Evolutionary conservation across 1,284 basidiomycete species (phyloP).

Genomic region (Testicularia cyperi): DNA sequence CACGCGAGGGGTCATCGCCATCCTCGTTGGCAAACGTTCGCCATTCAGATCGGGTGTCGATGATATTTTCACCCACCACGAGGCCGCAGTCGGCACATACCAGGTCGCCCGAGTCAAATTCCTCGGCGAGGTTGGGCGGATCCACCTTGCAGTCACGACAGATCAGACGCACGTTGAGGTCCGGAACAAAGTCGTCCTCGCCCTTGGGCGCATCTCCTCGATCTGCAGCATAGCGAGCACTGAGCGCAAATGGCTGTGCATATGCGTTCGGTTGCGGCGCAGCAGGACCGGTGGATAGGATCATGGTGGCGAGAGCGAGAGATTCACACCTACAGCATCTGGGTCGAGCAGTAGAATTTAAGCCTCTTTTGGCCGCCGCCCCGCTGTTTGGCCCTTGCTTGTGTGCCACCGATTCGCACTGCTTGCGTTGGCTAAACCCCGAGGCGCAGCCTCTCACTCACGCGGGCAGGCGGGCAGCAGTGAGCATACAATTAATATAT

Average conservation of each 20-base stretch:
- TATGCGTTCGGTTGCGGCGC: slow-evolving; percentile 25
- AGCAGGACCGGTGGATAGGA: no score
- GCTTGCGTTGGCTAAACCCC: no score
- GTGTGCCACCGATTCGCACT: no score
- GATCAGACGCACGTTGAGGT: slow-evolving; percentile 53
- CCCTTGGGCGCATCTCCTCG: slow-evolving; percentile 44
- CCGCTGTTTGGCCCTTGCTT: background rate
- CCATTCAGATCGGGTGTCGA: slow-evolving; percentile 95
- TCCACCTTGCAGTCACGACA: slow-evolving; percentile 93
- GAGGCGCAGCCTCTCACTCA: no score
- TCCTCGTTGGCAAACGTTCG: slow-evolving; percentile 97
- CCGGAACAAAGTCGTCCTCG: slow-evolving; percentile 52
- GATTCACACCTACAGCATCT: no score
- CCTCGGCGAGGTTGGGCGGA: slow-evolving; percentile 90
- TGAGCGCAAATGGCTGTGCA: slow-evolving; percentile 53
- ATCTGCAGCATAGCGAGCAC: slow-evolving; percentile 48
- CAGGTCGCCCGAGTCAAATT: slow-evolving; percentile 94
- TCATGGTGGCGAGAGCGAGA: slow-evolving; percentile 44
- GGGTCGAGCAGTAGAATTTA: no score
- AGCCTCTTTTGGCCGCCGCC: no score
- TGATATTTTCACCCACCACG: slow-evolving; percentile 90
- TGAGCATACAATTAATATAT: no score
- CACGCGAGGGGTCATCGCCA: slow-evolving; percentile 98
- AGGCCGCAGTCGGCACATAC: slow-evolving; percentile 96
- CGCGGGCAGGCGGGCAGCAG: no score